Conservation (phyloP, 352 stramenopile genomes). For the Phytopythium chamaehyphon region DNA sequence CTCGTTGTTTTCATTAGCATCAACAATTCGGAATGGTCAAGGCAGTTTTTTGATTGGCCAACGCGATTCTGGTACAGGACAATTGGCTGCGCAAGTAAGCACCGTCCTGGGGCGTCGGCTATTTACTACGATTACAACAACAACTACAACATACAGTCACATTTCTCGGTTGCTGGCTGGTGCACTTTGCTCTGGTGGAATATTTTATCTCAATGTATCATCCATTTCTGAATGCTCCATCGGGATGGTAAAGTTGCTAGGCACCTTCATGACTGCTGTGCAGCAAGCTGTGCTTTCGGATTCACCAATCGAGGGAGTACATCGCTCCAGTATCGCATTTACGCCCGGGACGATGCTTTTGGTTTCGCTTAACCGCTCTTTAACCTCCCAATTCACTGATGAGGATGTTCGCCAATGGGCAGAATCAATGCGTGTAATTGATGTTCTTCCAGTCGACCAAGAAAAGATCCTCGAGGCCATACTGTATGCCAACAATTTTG, state of each 20-base stretch:
- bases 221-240: not conserved
- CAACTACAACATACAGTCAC: conserved; percentile 16
- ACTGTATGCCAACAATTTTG: no score
- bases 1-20: conserved; percentile 47
- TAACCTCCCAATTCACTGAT: not conserved
- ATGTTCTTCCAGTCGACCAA: no score
- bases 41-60: conserved; percentile 19
- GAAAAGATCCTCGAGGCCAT: no score
- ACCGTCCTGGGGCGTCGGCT: conserved; percentile 34
- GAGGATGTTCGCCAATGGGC: not conserved
- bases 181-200: conserved; percentile 32
- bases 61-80: conserved; percentile 28
- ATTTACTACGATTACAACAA: conserved; percentile 23
- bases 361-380: conserved; percentile 2
- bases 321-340: conserved; percentile 17
- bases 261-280: conserved; percentile 12
- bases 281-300: conserved; percentile 14
- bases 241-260: conserved; percentile 23
- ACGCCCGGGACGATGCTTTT: conserved; percentile 32
- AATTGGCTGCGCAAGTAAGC: conserved; percentile 35
- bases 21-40: conserved; percentile 35
- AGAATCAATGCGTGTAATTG: not conserved
- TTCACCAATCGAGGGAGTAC: no score
- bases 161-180: conserved; percentile 38
- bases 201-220: conserved; percentile 25